Evolutionary conservation across 2,329 filamentous ascomycete species (phyloP).

Genomic region (Colletotrichum sp.): DNA sequence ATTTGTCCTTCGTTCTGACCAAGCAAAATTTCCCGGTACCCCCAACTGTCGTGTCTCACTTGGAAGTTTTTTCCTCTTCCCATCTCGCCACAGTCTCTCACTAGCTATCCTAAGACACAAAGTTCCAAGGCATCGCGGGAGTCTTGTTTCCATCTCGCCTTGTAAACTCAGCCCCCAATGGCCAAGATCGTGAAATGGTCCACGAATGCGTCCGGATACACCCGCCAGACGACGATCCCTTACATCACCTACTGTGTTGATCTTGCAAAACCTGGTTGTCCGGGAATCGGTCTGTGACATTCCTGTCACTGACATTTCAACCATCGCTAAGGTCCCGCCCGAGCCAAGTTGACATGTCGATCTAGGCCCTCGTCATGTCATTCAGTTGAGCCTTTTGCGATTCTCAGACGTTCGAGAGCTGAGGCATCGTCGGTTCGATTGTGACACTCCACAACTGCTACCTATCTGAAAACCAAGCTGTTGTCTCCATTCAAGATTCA

Average conservation of each 20-base stretch:
- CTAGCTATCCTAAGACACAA: background rate
- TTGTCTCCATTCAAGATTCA: background rate
- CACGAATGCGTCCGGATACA: conserved; percentile 6
- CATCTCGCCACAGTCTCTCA: background rate
- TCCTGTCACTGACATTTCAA: background rate
- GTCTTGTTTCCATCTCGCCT: background rate
- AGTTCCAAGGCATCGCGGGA: conserved; percentile 1
- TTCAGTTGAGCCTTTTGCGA: background rate
- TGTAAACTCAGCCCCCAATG: background rate
- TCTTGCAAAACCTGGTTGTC: conserved; percentile 1
- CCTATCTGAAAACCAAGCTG: background rate
- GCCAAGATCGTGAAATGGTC: background rate
- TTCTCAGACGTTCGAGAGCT: background rate
- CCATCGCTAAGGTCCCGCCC: background rate
- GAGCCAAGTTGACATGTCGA: background rate
- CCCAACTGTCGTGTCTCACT: background rate
- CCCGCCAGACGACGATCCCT: conserved; percentile 4
- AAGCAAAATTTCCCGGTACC: background rate
- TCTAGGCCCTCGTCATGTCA: background rate
- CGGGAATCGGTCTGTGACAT: background rate
- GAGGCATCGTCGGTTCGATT: background rate
- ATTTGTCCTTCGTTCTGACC: background rate
- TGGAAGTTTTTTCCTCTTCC: background rate
- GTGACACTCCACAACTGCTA: background rate
- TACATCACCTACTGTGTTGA: conserved; percentile 11